These are phyloP conservation scores for Akanthomyces lecanii DNA, from an alignment of 2,329 filamentous ascomycete genomes.

Conservation along the genomic window DNA sequence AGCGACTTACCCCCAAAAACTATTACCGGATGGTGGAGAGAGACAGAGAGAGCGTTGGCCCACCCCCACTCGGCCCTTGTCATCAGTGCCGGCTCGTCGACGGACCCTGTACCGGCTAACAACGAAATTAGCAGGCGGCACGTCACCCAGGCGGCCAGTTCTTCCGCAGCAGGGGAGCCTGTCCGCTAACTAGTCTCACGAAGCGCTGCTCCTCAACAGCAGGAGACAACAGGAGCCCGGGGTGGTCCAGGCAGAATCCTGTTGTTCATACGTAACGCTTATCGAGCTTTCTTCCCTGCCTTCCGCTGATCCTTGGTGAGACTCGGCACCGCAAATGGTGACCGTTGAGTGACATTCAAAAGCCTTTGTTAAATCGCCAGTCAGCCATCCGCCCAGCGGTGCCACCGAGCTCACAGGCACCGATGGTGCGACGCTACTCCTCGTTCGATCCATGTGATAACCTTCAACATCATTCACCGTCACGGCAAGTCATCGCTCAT, in stretches of 20 bases:
- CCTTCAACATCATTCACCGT: not conserved
- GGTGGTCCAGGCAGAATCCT: not conserved
- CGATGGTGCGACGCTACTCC: not conserved
- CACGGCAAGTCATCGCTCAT: not conserved
- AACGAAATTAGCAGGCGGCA: not conserved
- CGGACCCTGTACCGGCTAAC: not conserved
- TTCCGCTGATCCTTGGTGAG: not conserved
- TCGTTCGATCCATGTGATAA: not conserved
- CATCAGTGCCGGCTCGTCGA: not conserved
- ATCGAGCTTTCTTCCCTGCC: not conserved
- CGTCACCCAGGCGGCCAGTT: not conserved
- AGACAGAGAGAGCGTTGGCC: conserved; percentile 3
- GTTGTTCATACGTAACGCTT: conserved; percentile 5
- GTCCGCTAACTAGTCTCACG: not conserved
- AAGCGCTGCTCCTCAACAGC: not conserved
- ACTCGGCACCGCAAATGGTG: not conserved
- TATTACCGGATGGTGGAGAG: not conserved
- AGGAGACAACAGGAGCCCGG: not conserved
- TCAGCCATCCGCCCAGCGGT: not conserved
- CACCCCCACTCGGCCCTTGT: conserved; percentile 13
- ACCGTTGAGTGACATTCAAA: not conserved
- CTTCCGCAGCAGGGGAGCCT: not conserved
- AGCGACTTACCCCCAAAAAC: not conserved
- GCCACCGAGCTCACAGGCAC: not conserved
- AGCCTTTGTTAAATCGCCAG: not conserved